These are phyloP conservation scores for Mycena galericulata DNA, from an alignment of 768 basidiomycete genomes.

Conservation along the genomic window DNA sequence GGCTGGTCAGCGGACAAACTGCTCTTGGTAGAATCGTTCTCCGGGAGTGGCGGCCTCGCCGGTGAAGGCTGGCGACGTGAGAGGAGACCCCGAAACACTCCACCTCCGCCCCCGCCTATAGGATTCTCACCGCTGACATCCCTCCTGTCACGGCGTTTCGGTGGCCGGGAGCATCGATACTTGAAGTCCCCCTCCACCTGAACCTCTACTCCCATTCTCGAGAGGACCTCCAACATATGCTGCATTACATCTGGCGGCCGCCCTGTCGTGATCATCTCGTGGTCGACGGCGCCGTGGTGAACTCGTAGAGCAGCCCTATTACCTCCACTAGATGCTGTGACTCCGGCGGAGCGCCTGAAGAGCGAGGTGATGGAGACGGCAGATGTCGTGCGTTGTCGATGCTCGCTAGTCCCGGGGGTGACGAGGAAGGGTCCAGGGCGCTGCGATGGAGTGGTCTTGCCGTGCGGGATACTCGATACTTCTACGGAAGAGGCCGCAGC, in stretches of 20 bases:
- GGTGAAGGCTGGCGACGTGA: constrained; percentile 67
- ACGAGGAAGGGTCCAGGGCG: constrained; percentile 28
- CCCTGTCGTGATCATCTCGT: constrained; percentile 82
- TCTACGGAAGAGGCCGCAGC: constrained; percentile 31
- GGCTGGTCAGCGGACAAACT: constrained; percentile 35
- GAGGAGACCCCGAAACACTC: constrained; percentile 72
- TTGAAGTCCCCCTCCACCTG: constrained; percentile 86
- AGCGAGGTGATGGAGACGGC: constrained; percentile 34
- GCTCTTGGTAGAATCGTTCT: constrained; percentile 43
- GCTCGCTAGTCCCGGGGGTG: constrained; percentile 27
- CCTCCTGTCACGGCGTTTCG: constrained; percentile 56
- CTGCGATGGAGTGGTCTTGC: constrained; percentile 7
- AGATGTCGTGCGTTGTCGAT: constrained; percentile 32
- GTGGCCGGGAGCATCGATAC: constrained; percentile 80
- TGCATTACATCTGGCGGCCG: constrained; percentile 82
- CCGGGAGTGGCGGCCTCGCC: constrained; percentile 32
- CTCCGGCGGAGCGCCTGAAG: constrained; percentile 32
- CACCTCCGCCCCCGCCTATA: constrained; percentile 51
- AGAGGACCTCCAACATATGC: constrained; percentile 75
- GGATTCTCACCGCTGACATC: constrained; percentile 26
- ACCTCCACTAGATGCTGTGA: constrained; percentile 12
- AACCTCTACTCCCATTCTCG: constrained; percentile 85
- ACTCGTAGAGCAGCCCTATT: constrained; percentile 59
- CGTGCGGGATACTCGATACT: constrained; percentile 26
- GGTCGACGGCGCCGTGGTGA: constrained; percentile 94